These are phyloP conservation scores for Lepidium campestre DNA, from an alignment of 441 rosid species.

Conservation along the genomic window DNA sequence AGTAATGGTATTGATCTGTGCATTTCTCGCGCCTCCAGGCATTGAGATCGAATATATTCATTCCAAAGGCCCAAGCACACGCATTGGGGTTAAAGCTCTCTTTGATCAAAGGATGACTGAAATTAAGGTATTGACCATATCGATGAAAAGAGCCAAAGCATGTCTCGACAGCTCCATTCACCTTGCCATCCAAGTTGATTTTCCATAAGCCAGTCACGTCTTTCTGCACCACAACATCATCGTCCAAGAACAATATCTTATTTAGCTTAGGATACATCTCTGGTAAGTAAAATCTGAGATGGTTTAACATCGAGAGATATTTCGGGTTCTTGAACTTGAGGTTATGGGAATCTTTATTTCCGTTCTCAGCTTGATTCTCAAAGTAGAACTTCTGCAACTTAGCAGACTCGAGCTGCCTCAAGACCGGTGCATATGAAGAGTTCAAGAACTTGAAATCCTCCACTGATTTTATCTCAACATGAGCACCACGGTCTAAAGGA, in stretches of 20 bases:
- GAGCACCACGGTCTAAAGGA: slow-evolving; percentile 75
- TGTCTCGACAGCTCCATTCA: slow-evolving; percentile 84
- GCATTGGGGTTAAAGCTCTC: slow-evolving; percentile 65
- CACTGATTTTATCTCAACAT: slow-evolving; percentile 68
- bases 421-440: slow-evolving; percentile 63
- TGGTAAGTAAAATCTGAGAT: slow-evolving; percentile 79
- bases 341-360: slow-evolving; percentile 41
- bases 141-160: slow-evolving; percentile 90
- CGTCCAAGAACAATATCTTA: slow-evolving; percentile 67
- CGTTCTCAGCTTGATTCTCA: slow-evolving; percentile 46
- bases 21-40: slow-evolving; percentile 82
- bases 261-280: slow-evolving; percentile 76
- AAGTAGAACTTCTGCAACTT: slow-evolving; percentile 48
- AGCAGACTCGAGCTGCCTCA: slow-evolving; percentile 68
- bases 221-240: slow-evolving; percentile 80
- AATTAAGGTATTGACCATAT: slow-evolving; percentile 60
- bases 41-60: slow-evolving; percentile 81
- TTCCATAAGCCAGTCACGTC: slow-evolving; percentile 78
- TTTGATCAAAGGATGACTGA: slow-evolving; percentile 61
- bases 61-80: slow-evolving; percentile 87
- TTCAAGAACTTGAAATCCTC: slow-evolving; percentile 71
- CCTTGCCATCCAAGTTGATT: slow-evolving; percentile 77
- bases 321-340: slow-evolving; percentile 59
- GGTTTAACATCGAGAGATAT: slow-evolving; percentile 58
- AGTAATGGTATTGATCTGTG: slow-evolving; percentile 70